Conservation (phyloP, 2,329 filamentous ascomycete genomes). For the Penicillium sp. region DNA sequence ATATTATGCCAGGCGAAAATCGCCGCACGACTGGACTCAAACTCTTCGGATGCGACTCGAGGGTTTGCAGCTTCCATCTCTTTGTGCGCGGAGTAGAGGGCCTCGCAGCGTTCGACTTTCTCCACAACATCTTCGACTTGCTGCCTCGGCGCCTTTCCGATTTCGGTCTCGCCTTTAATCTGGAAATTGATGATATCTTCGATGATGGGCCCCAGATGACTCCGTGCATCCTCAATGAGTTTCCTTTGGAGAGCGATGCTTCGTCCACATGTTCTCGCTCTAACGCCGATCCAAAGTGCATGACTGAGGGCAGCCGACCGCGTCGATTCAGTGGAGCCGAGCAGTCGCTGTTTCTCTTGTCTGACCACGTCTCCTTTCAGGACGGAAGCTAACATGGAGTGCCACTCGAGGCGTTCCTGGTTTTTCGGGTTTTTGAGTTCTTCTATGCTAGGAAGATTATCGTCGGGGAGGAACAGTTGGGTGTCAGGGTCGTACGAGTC, state of each 20-base stretch:
- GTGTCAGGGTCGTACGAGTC: constrained; percentile 89
- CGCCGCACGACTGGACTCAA: constrained; percentile 78
- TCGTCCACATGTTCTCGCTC: constrained; percentile 79
- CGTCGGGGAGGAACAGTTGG: constrained; percentile 87
- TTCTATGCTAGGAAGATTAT: constrained; percentile 82
- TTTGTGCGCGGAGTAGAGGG: constrained; percentile 76
- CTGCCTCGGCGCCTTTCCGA: constrained; percentile 79
- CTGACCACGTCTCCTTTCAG: constrained; percentile 94
- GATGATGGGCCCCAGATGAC: constrained; percentile 68
- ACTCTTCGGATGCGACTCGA: constrained; percentile 71
- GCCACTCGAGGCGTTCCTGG: constrained; percentile 91
- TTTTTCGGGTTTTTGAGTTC: constrained; percentile 86
- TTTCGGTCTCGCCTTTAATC: constrained; percentile 90
- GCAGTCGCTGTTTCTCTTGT: constrained; percentile 94
- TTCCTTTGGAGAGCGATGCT: constrained; percentile 80
- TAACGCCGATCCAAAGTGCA: constrained; percentile 84
- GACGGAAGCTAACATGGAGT: constrained; percentile 94
- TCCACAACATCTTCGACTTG: constrained; percentile 87
- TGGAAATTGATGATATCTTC: constrained; percentile 91
- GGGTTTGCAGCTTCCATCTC: constrained; percentile 74
- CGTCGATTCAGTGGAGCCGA: constrained; percentile 74
- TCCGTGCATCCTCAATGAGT: constrained; percentile 80
- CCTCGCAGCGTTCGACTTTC: constrained; percentile 87
- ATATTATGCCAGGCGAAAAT: constrained; percentile 97
- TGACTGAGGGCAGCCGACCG: constrained; percentile 64